Evolutionary conservation across 1,284 basidiomycete species (phyloP).

Genomic region (Fomitopsis schrenkii): DNA sequence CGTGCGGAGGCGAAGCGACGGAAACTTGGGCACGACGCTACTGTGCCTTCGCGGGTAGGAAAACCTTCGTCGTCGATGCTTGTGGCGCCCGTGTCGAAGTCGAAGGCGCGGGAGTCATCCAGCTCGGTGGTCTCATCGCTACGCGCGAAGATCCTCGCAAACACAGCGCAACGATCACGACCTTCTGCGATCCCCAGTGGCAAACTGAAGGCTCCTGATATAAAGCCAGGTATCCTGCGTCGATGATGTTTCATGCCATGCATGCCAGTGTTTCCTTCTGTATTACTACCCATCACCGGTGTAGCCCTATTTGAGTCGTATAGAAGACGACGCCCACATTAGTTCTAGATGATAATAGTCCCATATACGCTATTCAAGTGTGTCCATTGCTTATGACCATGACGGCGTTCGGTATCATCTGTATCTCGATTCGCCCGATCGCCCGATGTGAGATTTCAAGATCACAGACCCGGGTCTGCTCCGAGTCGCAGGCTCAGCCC

Average conservation of each 20-base stretch:
- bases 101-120: conserved; percentile 5
- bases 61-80: conserved; percentile 5
- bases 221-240: conserved; percentile 3
- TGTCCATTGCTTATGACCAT: too few relatives aligned
- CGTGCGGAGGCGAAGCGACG: conserved; percentile 44
- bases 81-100: conserved; percentile 4
- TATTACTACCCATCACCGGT: not conserved
- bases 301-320: not conserved
- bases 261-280: not conserved
- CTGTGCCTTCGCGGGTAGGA: conserved; percentile 24
- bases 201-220: conserved; percentile 18
- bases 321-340: not conserved
- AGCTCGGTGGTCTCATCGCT: conserved; percentile 38
- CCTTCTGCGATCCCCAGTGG: conserved; percentile 6
- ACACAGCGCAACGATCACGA: conserved; percentile 28
- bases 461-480: not conserved
- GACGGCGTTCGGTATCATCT: not conserved
- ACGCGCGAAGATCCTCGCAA: conserved; percentile 53
- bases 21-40: conserved; percentile 35
- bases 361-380: too few relatives aligned
- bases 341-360: too few relatives aligned
- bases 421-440: not conserved
- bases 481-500: not conserved
- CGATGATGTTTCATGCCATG: not conserved
- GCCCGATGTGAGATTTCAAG: not conserved